phyloP scores from a whole-genome alignment of 768 basidiomycete genomes.

The Russula lepida region DNA sequence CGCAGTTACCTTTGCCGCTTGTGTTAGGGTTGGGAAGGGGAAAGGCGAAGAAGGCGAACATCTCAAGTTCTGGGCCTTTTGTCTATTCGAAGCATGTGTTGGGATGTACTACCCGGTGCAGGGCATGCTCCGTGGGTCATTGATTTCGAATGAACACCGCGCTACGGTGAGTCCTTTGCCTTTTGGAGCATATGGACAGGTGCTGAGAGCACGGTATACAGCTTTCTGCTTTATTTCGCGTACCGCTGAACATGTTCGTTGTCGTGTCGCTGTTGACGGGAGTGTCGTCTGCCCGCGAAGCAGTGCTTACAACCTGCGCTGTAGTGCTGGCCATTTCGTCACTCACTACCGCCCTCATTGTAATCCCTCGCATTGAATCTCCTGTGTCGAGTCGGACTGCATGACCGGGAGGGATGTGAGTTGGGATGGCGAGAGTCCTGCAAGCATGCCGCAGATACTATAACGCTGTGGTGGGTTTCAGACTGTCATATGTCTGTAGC shows the following conservation, averaged over 20 bases:
- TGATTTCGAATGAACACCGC: conserved; percentile 64
- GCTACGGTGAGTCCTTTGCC: conserved; percentile 48
- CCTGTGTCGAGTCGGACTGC: conserved; percentile 2
- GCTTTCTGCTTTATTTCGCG: conserved; percentile 65
- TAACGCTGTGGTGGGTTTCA: neutral
- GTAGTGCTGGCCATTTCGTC: conserved; percentile 51
- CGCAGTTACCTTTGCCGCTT: conserved; percentile 46
- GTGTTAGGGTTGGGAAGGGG: conserved; percentile 31
- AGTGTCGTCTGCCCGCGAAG: conserved; percentile 52
- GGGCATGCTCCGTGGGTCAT: conserved; percentile 57
- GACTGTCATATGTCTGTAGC: neutral
- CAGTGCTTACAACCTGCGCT: conserved; percentile 52
- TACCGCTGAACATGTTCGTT: conserved; percentile 68
- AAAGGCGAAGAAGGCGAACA: conserved; percentile 32
- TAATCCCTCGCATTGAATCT: conserved; percentile 23
- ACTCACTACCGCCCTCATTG: conserved; percentile 44
- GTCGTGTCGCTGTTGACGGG: conserved; percentile 61
- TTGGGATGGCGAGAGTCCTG: neutral
- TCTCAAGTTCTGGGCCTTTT: conserved; percentile 63
- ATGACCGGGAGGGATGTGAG: conserved; percentile 25
- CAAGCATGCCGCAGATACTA: neutral
- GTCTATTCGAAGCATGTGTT: conserved; percentile 66
- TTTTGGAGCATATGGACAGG: neutral
- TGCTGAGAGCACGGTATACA: conserved; percentile 23
- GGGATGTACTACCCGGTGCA: conserved; percentile 77